A percentile compares a stretch with the other conserved stretches of the same genome.
phyloP scores from a whole-genome alignment of 75 land plant genomes.

The Pinus albicaulis region DNA sequence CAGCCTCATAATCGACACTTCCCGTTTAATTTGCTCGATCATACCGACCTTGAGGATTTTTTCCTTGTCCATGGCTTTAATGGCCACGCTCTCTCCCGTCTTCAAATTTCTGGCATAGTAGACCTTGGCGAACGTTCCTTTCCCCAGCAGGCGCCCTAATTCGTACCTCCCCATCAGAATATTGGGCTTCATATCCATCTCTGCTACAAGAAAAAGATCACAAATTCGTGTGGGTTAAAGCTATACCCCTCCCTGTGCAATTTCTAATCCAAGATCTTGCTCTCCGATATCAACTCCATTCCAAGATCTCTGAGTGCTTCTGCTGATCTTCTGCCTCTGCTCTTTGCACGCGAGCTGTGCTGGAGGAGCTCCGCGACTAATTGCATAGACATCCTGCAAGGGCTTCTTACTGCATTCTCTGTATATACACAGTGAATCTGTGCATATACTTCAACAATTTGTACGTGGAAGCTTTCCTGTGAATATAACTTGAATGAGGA shows the following conservation, averaged over 20 bases:
- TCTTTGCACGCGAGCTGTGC: too few relatives aligned
- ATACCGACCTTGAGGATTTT: constrained; percentile 6
- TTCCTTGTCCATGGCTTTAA: constrained; percentile 11
- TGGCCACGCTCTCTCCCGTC: constrained; percentile 9
- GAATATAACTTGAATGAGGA: too few relatives aligned
- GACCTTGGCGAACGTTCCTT: constrained; percentile 12
- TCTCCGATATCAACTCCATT: background rate
- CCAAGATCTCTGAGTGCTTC: too few relatives aligned
- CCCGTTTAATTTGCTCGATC: constrained; percentile 34
- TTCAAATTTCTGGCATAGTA: constrained; percentile 7
- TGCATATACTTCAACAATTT: too few relatives aligned
- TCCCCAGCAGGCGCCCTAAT: constrained; percentile 2
- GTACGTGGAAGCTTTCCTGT: too few relatives aligned
- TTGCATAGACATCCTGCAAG: too few relatives aligned
- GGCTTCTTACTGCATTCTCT: too few relatives aligned
- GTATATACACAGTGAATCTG: too few relatives aligned
- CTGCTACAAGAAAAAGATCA: background rate
- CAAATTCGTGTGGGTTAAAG: background rate
- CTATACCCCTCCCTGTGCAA: background rate
- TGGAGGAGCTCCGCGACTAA: too few relatives aligned
- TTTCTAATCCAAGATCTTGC: constrained; percentile 3
- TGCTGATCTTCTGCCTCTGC: too few relatives aligned
- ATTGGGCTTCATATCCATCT: background rate
- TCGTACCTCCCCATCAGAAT: constrained; percentile 11
- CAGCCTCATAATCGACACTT: constrained; percentile 33